These are phyloP conservation scores for Trichoderma sp. DNA, from an alignment of 2,329 filamentous ascomycete genomes.

Conservation along the genomic window DNA sequence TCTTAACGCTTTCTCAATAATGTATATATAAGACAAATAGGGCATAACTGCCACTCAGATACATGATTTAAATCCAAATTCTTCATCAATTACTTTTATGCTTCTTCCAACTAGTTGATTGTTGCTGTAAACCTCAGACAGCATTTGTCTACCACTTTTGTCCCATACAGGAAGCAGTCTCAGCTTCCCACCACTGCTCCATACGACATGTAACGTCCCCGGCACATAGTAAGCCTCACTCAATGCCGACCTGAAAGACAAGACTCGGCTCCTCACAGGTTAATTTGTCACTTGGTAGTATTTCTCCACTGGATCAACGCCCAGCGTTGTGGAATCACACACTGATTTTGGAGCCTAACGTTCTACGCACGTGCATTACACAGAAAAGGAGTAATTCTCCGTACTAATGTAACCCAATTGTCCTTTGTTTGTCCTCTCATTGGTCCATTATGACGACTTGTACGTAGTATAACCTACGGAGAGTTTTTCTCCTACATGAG, in stretches of 20 bases:
- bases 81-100: not conserved
- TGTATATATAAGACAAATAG: constrained; percentile 6
- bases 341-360: not conserved
- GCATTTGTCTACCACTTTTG: not conserved
- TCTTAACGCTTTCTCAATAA: not conserved
- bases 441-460: not conserved
- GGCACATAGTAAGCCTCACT: not conserved
- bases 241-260: not conserved
- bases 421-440: not conserved
- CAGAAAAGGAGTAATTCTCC: not conserved
- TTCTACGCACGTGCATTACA: not conserved
- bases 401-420: not conserved
- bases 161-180: not conserved
- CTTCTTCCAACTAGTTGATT: not conserved
- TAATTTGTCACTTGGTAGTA: not conserved
- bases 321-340: not conserved
- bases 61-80: not conserved
- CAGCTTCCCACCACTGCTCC: not conserved
- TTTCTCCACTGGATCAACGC: not conserved
- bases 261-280: not conserved
- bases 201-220: not conserved
- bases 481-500: not conserved
- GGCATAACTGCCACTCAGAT: constrained; percentile 1
- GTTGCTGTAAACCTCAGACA: not conserved
- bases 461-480: not conserved